A percentile compares a stretch with the other conserved stretches of the same genome.
These are phyloP conservation scores for Penicillium sp. DNA, from an alignment of 2,329 filamentous ascomycete genomes.

Conservation along the genomic window DNA sequence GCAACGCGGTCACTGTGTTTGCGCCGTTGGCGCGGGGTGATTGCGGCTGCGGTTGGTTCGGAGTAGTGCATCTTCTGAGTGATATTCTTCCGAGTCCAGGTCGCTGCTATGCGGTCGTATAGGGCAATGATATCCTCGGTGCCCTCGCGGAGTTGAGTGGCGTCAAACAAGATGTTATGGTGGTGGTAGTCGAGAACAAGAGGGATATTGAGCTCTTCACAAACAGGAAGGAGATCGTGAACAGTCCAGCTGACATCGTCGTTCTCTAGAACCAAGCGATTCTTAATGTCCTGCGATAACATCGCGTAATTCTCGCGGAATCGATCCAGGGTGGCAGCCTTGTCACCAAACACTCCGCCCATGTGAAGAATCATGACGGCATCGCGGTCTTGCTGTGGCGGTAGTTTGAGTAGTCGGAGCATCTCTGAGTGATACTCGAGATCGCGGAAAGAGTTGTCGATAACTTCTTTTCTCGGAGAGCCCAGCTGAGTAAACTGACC, in stretches of 20 bases:
- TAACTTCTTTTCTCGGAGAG: constrained; percentile 72
- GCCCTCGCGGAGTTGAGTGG: constrained; percentile 69
- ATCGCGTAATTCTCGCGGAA: constrained; percentile 71
- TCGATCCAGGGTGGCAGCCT: constrained; percentile 69
- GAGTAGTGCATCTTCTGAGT: constrained; percentile 97
- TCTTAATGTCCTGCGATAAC: constrained; percentile 67
- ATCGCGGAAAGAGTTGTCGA: constrained; percentile 72
- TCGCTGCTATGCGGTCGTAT: constrained; percentile 72
- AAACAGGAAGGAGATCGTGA: constrained; percentile 82
- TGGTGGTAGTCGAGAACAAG: constrained; percentile 91
- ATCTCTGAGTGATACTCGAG: constrained; percentile 85
- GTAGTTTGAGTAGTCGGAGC: constrained; percentile 70
- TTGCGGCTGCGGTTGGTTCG: constrained; percentile 70
- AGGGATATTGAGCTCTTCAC: constrained; percentile 90
- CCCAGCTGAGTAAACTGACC: constrained; percentile 91
- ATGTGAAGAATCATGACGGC: constrained; percentile 94
- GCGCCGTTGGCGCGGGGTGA: constrained; percentile 72
- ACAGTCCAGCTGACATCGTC: constrained; percentile 93
- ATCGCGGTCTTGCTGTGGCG: constrained; percentile 73
- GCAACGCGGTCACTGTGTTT: constrained; percentile 80
- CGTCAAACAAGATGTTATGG: constrained; percentile 88
- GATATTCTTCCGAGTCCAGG: constrained; percentile 79
- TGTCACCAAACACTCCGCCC: constrained; percentile 87
- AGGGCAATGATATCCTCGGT: constrained; percentile 74
- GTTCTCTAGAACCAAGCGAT: constrained; percentile 83